Conservation (phyloP, 2,329 filamentous ascomycete genomes). For the Knufia petricola region DNA sequence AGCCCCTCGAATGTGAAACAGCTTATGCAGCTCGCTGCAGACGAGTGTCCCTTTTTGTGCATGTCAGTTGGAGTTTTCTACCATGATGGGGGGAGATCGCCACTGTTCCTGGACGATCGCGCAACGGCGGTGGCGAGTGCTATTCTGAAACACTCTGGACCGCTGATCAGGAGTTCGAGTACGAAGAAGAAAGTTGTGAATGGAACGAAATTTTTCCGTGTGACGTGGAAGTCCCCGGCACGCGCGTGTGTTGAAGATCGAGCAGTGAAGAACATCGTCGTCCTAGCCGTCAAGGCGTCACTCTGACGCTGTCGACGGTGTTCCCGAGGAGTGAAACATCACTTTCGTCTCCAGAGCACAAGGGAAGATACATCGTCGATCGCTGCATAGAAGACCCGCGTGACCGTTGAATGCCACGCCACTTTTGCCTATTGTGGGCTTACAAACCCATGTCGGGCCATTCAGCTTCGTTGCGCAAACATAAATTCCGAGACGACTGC, state of each 20-base stretch:
- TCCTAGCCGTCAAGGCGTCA: no score
- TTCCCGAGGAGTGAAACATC: neutral
- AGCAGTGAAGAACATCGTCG: no score
- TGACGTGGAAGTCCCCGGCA: no score
- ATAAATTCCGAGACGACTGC: neutral
- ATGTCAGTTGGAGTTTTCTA: neutral
- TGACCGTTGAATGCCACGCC: neutral
- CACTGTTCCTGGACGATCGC: slow-evolving; percentile 7
- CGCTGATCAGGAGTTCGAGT: slow-evolving; percentile 7
- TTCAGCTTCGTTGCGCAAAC: slow-evolving; percentile 2
- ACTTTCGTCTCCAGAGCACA: neutral
- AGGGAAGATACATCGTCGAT: neutral
- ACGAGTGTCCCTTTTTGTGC: neutral
- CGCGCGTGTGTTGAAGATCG: neutral
- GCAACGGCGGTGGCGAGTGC: slow-evolving; percentile 4
- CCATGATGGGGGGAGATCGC: neutral
- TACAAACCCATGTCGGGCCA: neutral
- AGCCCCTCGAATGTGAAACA: neutral
- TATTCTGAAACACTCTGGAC: slow-evolving; percentile 8
- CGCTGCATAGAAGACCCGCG: neutral
- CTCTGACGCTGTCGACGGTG: no score
- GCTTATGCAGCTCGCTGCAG: neutral
- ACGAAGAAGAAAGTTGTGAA: no score
- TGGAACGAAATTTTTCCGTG: no score
- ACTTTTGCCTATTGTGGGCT: neutral